phyloP scores from a whole-genome alignment of 768 basidiomycete species.

The Boletus subparvulus region DNA sequence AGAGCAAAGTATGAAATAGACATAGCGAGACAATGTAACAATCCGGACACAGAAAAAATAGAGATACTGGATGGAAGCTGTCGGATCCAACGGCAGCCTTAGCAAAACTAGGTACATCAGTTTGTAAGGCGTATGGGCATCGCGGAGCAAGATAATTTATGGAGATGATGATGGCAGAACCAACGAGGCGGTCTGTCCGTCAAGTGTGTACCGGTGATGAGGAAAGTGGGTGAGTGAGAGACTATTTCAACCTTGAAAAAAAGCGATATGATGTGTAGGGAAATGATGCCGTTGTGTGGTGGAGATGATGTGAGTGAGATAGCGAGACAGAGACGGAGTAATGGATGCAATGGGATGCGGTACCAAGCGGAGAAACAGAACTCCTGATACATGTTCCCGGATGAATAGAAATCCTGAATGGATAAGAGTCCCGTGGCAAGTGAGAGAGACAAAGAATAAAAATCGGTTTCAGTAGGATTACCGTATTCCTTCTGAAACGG shows the following conservation, averaged over 20 bases:
- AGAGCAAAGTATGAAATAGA: conserved; percentile 19
- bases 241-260: conserved; percentile 17
- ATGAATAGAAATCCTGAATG: conserved; percentile 36
- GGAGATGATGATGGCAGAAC: conserved; percentile 9
- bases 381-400: conserved; percentile 32
- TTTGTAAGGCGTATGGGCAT: conserved; percentile 14
- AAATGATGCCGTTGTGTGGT: conserved; percentile 31
- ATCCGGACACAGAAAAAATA: conserved; percentile 16
- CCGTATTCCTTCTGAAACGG: conserved; percentile 19
- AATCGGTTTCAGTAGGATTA: conserved; percentile 19
- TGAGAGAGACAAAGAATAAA: conserved; percentile 19
- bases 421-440: conserved; percentile 29
- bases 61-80: conserved; percentile 14
- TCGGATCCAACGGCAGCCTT: conserved; percentile 12
- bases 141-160: conserved; percentile 14
- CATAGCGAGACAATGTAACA: conserved; percentile 17
- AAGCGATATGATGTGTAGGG: conserved; percentile 19
- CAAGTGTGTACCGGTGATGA: conserved; percentile 19
- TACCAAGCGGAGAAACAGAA: conserved; percentile 23
- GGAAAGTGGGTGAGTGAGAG: conserved; percentile 9
- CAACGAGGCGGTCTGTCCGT: conserved; percentile 21
- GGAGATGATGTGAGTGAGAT: conserved; percentile 28
- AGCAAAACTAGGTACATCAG: conserved; percentile 6
- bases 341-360: conserved; percentile 27
- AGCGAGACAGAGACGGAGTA: conserved; percentile 18